Evolutionary conservation across 345 rosid genomes (phyloP), one percentile per base, ranked within the genome.

Genomic region (Heritiera fomes): DNA sequence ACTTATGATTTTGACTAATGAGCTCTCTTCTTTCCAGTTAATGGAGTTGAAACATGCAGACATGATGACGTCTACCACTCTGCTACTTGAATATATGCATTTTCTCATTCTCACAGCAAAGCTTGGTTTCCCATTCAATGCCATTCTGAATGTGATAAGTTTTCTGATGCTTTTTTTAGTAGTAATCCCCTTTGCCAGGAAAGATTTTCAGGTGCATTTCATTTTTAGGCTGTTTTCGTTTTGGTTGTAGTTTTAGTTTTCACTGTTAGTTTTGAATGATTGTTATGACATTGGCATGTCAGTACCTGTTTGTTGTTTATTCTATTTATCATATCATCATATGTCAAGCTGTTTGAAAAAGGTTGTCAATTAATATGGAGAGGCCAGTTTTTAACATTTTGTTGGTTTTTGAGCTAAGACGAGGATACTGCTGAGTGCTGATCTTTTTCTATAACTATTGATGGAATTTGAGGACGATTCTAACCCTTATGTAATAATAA

Each of bases 11-110:
- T 10, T 32, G 4, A 63, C 50, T 6, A 46, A 46, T 23, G 38
- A 68, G 73, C 41, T 45, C 11, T 18, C 23, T 45, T 6, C 50
- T 71, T 63, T 66, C 14, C 45, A 17, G 71, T 68, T 12, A 68
- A 23, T 17, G 46, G 75, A 52, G 47, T 72, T 34, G 75, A 72
- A 18, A 72, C 75, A 34, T 72, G 75, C 75, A 72, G 75, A 53
- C 75, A 53, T 32, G 47, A 53, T 2, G 62, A 72, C 6, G 17
- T 62, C 43, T 62, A 62, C 41, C 67, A 30, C 67, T 62, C 67
- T 0, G 40, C 40, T 14, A 30, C 40, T 30, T 62, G 67, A 62
- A 5, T 6, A 62, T 12, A 30, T 17, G 71, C 13, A 11, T 40
- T 66, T 66, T 40, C 34, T 38, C 11, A 73, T 73, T 40, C 65